Evolutionary conservation across 1,284 basidiomycete genomes (phyloP).

Genomic region (Psilocybe mexicana): DNA sequence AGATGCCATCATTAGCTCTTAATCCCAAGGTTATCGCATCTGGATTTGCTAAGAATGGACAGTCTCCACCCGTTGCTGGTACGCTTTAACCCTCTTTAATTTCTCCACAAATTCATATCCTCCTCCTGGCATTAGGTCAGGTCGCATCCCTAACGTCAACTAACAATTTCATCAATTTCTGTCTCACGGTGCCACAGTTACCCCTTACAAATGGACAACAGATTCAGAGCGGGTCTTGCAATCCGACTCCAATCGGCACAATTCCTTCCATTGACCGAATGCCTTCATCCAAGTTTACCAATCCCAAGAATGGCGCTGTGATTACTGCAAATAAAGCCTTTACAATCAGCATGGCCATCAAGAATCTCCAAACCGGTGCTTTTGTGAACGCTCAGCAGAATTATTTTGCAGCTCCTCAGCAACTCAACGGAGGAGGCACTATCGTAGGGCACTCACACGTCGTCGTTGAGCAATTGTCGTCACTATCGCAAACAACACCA

Average conservation of each 20-base stretch:
- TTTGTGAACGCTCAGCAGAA: slow-evolving; percentile 55
- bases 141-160: slow-evolving; percentile 53
- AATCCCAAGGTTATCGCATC: slow-evolving; percentile 11
- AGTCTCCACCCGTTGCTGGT: not conserved
- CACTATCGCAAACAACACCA: slow-evolving; percentile 49
- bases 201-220: slow-evolving; percentile 49
- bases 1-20: slow-evolving; percentile 30
- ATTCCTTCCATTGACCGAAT: slow-evolving; percentile 48
- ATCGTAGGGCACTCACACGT: slow-evolving; percentile 68
- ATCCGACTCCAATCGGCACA: slow-evolving; percentile 54
- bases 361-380: slow-evolving; percentile 49
- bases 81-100: not conserved
- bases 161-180: slow-evolving; percentile 68
- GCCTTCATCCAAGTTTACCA: slow-evolving; percentile 54
- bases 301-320: slow-evolving; percentile 47
- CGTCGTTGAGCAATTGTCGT: slow-evolving; percentile 54
- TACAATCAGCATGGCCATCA: slow-evolving; percentile 48
- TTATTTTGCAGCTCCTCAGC: slow-evolving; percentile 62
- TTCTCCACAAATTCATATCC: not conserved
- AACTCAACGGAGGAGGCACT: slow-evolving; percentile 51
- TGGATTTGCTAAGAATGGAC: slow-evolving; percentile 11
- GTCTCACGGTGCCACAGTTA: slow-evolving; percentile 29
- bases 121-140: slow-evolving; percentile 35
- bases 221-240: slow-evolving; percentile 54
- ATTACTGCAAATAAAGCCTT: slow-evolving; percentile 50